phyloP scores from a whole-genome alignment of 257 asterid species.

The Solanum rostratum region DNA sequence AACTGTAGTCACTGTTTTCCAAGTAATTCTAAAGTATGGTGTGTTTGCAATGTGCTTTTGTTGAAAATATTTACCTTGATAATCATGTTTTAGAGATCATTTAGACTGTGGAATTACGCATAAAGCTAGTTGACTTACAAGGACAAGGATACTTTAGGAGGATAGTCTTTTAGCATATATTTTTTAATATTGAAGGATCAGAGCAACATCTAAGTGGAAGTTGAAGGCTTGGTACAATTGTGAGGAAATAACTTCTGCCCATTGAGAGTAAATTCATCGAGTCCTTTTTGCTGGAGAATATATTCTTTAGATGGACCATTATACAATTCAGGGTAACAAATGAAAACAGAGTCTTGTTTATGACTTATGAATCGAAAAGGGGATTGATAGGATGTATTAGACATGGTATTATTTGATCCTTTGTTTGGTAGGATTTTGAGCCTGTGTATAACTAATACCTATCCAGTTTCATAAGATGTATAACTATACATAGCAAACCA shows the following conservation, averaged over 20 bases:
- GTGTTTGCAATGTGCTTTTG: background rate
- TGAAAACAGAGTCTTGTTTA: background rate
- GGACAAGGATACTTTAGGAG: background rate
- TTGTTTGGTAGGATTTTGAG: background rate
- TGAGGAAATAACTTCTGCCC: background rate
- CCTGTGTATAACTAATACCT: background rate
- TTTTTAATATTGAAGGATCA: background rate
- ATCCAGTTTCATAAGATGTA: background rate
- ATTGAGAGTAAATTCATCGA: background rate
- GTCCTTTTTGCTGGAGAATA: background rate
- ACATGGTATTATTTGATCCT: background rate
- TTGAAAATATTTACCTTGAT: background rate
- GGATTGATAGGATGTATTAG: background rate
- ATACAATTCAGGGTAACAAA: background rate
- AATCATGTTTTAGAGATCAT: background rate
- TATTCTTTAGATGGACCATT: background rate
- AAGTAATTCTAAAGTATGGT: background rate
- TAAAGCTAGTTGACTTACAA: background rate
- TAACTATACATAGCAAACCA: background rate
- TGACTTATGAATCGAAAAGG: background rate
- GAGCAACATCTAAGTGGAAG: background rate
- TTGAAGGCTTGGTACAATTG: background rate
- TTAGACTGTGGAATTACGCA: background rate
- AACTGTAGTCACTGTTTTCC: background rate
- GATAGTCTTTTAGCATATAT: background rate